Evolutionary conservation across 169 alveolate genomes (phyloP).

Genomic region (Amoebophrya sp.): DNA sequence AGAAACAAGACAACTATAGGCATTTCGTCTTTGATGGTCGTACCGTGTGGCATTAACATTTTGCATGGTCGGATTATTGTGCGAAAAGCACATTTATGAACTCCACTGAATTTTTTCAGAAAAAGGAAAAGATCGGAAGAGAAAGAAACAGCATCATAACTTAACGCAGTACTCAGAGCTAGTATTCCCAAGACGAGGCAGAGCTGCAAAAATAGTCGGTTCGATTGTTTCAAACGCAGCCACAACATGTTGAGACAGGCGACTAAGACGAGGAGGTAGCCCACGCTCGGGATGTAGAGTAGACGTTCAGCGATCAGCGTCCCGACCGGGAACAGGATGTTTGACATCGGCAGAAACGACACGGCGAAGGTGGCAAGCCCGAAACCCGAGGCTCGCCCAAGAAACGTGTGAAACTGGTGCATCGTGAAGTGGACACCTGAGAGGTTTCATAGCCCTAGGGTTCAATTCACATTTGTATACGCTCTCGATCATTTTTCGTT

Average conservation of each 20-base stretch:
- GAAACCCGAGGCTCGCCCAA: background rate
- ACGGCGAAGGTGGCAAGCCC: slow-evolving; percentile 3
- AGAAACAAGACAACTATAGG: no score
- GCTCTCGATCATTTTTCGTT: no score
- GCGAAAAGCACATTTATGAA: no score
- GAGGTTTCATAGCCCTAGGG: no score
- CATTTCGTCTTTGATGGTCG: no score
- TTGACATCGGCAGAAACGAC: slow-evolving; percentile 49
- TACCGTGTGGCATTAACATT: no score
- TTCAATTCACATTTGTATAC: no score
- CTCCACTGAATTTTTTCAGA: no score
- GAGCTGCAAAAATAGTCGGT: background rate
- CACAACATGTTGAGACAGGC: background rate
- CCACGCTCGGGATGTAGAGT: slow-evolving; percentile 46
- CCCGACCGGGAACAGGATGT: slow-evolving; percentile 47
- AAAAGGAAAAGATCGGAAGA: no score
- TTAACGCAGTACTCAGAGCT: no score
- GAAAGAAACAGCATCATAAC: no score
- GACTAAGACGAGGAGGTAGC: slow-evolving; percentile 10
- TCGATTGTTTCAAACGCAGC: background rate
- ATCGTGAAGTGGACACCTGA: background rate
- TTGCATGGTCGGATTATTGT: no score
- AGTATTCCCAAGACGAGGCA: background rate
- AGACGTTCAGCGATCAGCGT: slow-evolving; percentile 46
- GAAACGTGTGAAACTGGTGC: background rate